Evolutionary conservation across 2,329 filamentous ascomycete species (phyloP).

Genomic region (Trichoderma endophyticum): DNA sequence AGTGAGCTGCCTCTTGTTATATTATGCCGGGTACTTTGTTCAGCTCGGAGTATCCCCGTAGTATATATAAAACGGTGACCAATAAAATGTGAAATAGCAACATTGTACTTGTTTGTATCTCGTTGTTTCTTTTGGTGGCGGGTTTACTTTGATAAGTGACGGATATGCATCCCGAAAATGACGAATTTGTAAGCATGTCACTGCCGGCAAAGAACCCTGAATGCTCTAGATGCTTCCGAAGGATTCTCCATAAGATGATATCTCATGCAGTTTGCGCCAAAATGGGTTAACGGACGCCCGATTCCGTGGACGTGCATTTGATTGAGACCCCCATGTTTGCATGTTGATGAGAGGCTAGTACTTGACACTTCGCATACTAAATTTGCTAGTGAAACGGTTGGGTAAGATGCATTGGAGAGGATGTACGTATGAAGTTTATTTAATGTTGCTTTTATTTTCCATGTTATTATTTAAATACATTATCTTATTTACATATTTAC

Average conservation of each 20-base stretch:
- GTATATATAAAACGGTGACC: not conserved
- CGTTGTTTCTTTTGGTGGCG: not conserved
- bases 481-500: not conserved
- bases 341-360: not conserved
- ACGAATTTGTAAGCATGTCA: not conserved
- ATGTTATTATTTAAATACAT: not conserved
- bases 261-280: not conserved
- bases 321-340: not conserved
- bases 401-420: not conserved
- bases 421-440: not conserved
- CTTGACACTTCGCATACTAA: not conserved
- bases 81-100: not conserved
- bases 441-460: not conserved
- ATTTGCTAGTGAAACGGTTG: not conserved
- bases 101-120: not conserved
- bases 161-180: not conserved
- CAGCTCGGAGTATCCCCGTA: not conserved
- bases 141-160: not conserved
- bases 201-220: not conserved
- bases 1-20: not conserved
- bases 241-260: not conserved
- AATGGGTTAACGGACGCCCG: not conserved
- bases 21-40: not conserved
- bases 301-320: not conserved
- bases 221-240: not conserved